Percentiles rank a stretch among this genome's conserved stretches.
phyloP scores from a whole-genome alignment of 208 protist genomes.

The Perkinsela sp. region DNA sequence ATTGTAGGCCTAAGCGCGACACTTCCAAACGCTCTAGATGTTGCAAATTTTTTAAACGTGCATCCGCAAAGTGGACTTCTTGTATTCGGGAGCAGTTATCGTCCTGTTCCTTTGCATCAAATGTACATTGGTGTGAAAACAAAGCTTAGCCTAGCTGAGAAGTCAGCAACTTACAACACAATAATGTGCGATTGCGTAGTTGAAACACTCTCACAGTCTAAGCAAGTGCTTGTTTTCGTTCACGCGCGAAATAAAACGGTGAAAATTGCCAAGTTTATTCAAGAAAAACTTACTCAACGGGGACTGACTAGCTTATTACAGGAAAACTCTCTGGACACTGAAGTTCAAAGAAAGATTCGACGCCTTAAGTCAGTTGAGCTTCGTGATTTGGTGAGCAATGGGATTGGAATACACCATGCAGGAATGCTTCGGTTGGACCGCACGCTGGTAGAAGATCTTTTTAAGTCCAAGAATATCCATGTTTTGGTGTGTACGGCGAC shows the following conservation, averaged over 20 bases:
- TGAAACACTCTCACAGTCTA: conserved; percentile 45
- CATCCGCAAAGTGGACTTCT: conserved; percentile 72
- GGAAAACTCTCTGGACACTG: conserved; percentile 9
- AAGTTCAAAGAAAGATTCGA: conserved; percentile 13
- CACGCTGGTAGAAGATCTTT: conserved; percentile 75
- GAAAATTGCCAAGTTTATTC: conserved; percentile 51
- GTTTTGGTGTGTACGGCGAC: conserved; percentile 93
- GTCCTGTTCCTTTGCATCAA: conserved; percentile 83
- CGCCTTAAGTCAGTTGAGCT: conserved; percentile 55
- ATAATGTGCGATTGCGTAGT: conserved; percentile 13
- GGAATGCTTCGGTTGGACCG: conserved; percentile 78
- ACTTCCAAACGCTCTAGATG: conserved; percentile 95
- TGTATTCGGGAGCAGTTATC: conserved; percentile 77
- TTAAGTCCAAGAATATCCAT: conserved; percentile 65
- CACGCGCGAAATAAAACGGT: conserved; percentile 88
- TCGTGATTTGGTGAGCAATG: conserved; percentile 36
- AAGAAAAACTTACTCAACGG: conserved; percentile 36
- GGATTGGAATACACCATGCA: conserved; percentile 84
- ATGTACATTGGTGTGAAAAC: conserved; percentile 77
- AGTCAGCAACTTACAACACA: conserved; percentile 10
- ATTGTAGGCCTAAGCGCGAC: conserved; percentile 95
- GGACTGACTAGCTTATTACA: conserved; percentile 24
- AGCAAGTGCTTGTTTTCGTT: conserved; percentile 96
- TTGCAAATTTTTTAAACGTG: conserved; percentile 83
- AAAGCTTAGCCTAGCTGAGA: conserved; percentile 8